Percentiles rank a stretch among this genome's conserved stretches.
Conservation (phyloP, 208 protist species). For the Leishmania martiniquensis region DNA sequence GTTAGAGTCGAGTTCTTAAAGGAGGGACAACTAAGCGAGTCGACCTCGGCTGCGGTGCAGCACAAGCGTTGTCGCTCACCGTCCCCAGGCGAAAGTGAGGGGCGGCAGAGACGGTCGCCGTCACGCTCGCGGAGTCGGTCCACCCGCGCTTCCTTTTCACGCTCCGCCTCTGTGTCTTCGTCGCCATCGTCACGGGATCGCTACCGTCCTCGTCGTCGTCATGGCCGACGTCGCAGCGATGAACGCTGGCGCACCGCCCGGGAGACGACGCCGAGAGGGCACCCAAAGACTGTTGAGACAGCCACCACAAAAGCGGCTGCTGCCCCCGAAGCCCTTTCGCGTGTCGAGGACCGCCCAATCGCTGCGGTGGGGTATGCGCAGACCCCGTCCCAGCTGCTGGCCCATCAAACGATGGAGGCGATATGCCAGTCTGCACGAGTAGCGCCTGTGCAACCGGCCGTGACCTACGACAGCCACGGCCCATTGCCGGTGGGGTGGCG, state of each 20-base stretch:
- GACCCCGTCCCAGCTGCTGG: not conserved
- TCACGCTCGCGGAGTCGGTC: slow-evolving; percentile 4
- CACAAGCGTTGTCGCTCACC: slow-evolving; percentile 2
- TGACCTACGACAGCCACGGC: slow-evolving; percentile 27
- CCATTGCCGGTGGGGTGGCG: slow-evolving; percentile 65
- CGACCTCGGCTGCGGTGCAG: not conserved
- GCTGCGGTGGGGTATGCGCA: not conserved
- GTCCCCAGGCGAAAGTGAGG: not conserved
- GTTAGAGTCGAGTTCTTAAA: not conserved
- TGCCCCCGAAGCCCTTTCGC: no score
- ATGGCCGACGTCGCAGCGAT: not conserved
- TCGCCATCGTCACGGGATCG: slow-evolving; percentile 10
- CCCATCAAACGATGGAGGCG: not conserved
- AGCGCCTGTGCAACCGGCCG: slow-evolving; percentile 3
- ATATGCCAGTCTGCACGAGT: not conserved
- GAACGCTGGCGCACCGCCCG: not conserved
- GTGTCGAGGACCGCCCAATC: not conserved
- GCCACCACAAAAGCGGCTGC: not conserved
- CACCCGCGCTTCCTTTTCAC: slow-evolving; percentile 1
- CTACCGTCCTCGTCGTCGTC: slow-evolving; percentile 1
- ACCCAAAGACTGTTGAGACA: not conserved
- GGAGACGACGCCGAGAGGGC: not conserved
- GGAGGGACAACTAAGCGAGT: not conserved
- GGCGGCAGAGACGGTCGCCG: not conserved
- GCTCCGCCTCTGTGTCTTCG: slow-evolving; percentile 10